A percentile compares a stretch with the other conserved stretches of the same genome.
phyloP scores from a whole-genome alignment of 1,139 yeast species.

The Nakaseomyces kungkrabaensis region DNA sequence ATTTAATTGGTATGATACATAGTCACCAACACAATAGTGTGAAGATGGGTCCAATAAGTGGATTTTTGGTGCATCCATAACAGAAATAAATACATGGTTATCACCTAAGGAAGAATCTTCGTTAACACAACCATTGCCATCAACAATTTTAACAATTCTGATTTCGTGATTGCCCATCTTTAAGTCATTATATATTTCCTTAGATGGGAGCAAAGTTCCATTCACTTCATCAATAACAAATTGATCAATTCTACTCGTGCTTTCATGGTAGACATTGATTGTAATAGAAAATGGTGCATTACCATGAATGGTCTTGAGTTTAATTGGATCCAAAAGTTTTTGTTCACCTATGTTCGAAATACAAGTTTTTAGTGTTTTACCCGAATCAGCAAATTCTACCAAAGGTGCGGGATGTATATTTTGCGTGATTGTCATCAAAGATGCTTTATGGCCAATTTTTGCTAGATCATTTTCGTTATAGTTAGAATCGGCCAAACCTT shows the following conservation, averaged over 20 bases:
- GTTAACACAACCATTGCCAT: constrained; percentile 60
- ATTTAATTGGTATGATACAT: constrained; percentile 60
- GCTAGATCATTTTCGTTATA: constrained; percentile 44
- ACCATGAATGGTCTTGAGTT: constrained; percentile 44
- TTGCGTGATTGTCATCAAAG: constrained; percentile 44
- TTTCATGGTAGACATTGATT: constrained; percentile 45
- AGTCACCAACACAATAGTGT: constrained; percentile 86
- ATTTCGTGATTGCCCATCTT: constrained; percentile 49
- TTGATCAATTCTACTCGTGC: constrained; percentile 39
- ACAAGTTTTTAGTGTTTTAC: constrained; percentile 48
- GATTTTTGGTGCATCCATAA: constrained; percentile 72
- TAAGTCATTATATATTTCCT: constrained; percentile 36
- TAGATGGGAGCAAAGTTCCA: constrained; percentile 29
- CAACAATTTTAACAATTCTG: constrained; percentile 47
- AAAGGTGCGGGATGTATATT: constrained; percentile 52
- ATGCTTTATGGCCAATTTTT: constrained; percentile 24
- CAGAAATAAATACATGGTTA: constrained; percentile 37
- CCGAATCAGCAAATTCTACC: constrained; percentile 40
- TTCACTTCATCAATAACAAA: constrained; percentile 31
- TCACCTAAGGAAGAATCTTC: constrained; percentile 32
- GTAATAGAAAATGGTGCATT: constrained; percentile 53
- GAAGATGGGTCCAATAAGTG: constrained; percentile 34
- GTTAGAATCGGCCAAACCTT: constrained; percentile 53
- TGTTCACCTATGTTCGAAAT: constrained; percentile 37
- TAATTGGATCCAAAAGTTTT: constrained; percentile 40